Evolutionary conservation across 805 yeast genomes (phyloP), one percentile per base, ranked within the genome.

Genomic region (Candida namnaoensis): DNA sequence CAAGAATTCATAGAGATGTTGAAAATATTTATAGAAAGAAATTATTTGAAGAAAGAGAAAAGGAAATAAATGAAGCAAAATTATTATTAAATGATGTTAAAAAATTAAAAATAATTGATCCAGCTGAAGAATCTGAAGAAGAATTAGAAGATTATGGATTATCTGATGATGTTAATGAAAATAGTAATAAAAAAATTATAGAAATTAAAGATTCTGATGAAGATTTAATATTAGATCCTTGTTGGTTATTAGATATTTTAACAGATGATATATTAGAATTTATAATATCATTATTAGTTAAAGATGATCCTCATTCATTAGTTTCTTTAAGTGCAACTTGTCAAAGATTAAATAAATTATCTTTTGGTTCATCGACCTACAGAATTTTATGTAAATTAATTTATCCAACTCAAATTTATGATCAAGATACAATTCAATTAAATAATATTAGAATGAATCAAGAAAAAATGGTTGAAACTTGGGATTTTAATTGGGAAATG

Each of bases 1-100:
- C 24, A 25, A 37, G 32, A 41, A 34, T 61, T 5, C 56, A 72
- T 47, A 66, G 61, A 12, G 71, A 71, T 42, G 88, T 88, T 5
- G 96, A 88, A 54, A 62, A 72, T 38, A 59, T 75, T 23, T 87
- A 87, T 57, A 68, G 95, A 39, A 70, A 74, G 47, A 69, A 70
- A 38, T 60, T 76, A 12, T 68, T 72, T 7, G 74, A 73, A 3
- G 69, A 65, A 38, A 61, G 66, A 47, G 56, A 65, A 6, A 43
- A 61, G 9, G 56, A 60, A 50, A 34, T 36, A 53, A 32, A 44
- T 42, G 14, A 19, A 51, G 37, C 34, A 39, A 7, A 33, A 15
- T 7, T 36, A 24, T 32, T 33, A 7, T 19, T 28, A 7, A 37
- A 34, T 38, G 13, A 25, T 30, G 24, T 5, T 33, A 9, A 8